phyloP scores from a whole-genome alignment of 345 rosid species.

The Moringa oleifera region DNA sequence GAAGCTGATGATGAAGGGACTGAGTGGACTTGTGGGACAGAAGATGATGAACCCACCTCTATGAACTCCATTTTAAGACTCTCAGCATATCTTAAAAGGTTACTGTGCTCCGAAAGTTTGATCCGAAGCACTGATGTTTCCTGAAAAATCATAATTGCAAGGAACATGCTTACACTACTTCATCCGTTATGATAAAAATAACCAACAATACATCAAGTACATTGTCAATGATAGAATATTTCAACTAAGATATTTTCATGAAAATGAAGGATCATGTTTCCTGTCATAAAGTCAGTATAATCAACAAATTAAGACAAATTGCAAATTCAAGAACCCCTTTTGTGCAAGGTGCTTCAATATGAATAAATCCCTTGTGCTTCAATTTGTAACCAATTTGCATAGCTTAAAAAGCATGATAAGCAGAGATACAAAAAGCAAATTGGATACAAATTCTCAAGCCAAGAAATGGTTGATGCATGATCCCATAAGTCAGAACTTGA shows the following conservation, averaged over 20 bases:
- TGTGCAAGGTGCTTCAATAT: background rate
- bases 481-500: background rate
- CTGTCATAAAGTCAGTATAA: too few relatives aligned
- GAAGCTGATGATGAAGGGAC: conserved; percentile 49
- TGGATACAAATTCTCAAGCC: background rate
- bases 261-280: background rate
- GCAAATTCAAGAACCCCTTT: background rate
- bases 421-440: background rate
- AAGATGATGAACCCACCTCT: conserved; percentile 46
- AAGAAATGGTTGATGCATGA: background rate
- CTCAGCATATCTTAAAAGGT: conserved; percentile 64
- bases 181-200: too few relatives aligned
- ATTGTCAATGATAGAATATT: background rate
- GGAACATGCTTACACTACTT: conserved; percentile 4
- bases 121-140: conserved; percentile 57
- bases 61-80: conserved; percentile 53
- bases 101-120: conserved; percentile 56
- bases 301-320: too few relatives aligned
- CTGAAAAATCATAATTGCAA: conserved; percentile 32
- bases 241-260: background rate
- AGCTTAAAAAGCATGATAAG: too few relatives aligned
- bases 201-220: background rate
- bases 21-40: conserved; percentile 37
- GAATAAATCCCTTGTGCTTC: background rate
- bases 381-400: background rate